Percentiles rank a stretch among this genome's conserved stretches.
These are phyloP conservation scores for Fusarium beomiforme DNA, from an alignment of 2,329 filamentous ascomycete species.

Conservation along the genomic window DNA sequence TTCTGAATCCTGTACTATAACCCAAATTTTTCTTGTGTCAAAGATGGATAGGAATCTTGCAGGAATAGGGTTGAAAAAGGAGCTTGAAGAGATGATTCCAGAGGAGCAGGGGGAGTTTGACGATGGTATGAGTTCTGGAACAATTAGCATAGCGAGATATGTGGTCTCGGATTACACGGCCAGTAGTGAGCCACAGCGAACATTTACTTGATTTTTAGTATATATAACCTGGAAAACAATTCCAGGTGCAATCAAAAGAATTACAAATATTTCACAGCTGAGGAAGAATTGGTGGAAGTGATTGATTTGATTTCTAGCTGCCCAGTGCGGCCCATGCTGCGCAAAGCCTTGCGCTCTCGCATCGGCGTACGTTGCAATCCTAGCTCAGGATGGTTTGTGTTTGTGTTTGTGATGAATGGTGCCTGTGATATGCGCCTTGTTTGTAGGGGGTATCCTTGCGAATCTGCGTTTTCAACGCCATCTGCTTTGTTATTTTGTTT, in stretches of 20 bases:
- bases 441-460: constrained; percentile 34
- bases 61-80: background rate
- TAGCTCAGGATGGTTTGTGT: background rate
- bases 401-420: constrained; percentile 6
- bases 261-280: background rate
- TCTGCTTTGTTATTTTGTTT: constrained; percentile 1
- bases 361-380: background rate
- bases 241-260: background rate
- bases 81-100: constrained; percentile 6
- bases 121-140: constrained; percentile 10
- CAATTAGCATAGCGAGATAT: constrained; percentile 26
- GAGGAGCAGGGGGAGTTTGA: constrained; percentile 4
- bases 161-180: constrained; percentile 28
- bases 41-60: constrained; percentile 20
- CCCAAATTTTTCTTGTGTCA: constrained; percentile 22
- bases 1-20: constrained; percentile 37
- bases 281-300: background rate
- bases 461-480: constrained; percentile 17
- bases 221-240: background rate
- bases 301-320: constrained; percentile 19
- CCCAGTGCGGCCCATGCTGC: background rate
- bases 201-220: constrained; percentile 29
- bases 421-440: constrained; percentile 11
- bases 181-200: constrained; percentile 32
- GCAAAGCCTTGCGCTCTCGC: background rate